phyloP scores from a whole-genome alignment of 306 rosid genomes.

The Trifolium dubium region DNA sequence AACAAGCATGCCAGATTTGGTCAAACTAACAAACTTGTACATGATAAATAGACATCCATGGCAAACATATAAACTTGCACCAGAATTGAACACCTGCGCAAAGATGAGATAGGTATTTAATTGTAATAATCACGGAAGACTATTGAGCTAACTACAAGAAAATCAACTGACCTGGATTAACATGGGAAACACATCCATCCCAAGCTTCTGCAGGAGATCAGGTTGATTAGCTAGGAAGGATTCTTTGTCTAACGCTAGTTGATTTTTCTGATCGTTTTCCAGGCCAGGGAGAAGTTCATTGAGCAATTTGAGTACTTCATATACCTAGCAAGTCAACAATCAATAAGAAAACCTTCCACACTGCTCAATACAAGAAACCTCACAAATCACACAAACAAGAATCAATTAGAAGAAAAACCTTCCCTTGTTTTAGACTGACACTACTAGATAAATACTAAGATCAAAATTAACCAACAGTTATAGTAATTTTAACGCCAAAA shows the following conservation, averaged over 20 bases:
- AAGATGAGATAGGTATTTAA: conserved; percentile 38
- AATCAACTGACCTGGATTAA: conserved; percentile 76
- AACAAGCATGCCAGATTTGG: conserved; percentile 77
- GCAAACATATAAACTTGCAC: conserved; percentile 86
- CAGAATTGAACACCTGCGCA: conserved; percentile 86
- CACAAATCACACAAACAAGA: conserved; percentile 21
- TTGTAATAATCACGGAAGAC: conserved; percentile 24
- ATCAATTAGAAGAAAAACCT: conserved; percentile 12
- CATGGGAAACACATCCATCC: conserved; percentile 75
- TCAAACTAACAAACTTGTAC: conserved; percentile 75
- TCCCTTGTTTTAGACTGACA: conserved; percentile 11
- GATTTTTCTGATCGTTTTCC: conserved; percentile 62
- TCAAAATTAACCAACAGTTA: background rate
- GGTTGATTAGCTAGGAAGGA: conserved; percentile 61
- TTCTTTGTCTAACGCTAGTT: conserved; percentile 61
- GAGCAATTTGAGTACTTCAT: conserved; percentile 83
- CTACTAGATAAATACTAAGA: conserved; percentile 23
- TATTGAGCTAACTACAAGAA: conserved; percentile 35
- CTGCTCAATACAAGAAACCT: conserved; percentile 8
- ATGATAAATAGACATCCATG: conserved; percentile 80
- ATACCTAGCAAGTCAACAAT: conserved; percentile 56
- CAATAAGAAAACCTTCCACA: conserved; percentile 10
- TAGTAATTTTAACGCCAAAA: conserved; percentile 22
- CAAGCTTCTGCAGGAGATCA: conserved; percentile 76
- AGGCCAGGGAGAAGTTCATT: conserved; percentile 83